Percentiles rank a stretch among this genome's conserved stretches.
Evolutionary conservation across 345 rosid genomes (phyloP).

Genomic region (Aethionema arabicum): DNA sequence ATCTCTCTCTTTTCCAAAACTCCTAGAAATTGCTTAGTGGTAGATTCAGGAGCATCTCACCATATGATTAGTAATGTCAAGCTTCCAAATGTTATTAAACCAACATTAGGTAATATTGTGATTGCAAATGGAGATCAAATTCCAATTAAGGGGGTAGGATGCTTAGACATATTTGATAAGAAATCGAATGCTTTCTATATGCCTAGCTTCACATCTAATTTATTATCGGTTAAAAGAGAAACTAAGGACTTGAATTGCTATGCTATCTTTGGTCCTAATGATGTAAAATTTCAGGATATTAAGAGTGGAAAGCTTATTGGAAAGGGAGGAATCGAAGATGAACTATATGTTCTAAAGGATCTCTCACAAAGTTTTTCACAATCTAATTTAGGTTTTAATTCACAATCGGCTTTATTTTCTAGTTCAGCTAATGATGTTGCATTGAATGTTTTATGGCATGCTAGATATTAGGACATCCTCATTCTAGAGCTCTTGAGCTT

Average conservation of each 20-base stretch:
- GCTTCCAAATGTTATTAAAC: no score
- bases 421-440: not conserved
- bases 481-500: no score
- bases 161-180: no score
- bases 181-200: not conserved
- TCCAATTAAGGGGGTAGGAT: no score
- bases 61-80: no score
- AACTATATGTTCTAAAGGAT: not conserved
- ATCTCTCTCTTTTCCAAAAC: no score
- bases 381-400: not conserved
- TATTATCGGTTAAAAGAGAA: not conserved
- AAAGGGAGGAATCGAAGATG: not conserved
- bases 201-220: not conserved
- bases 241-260: not conserved
- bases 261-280: not conserved
- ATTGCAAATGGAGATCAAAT: no score
- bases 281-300: slow-evolving; percentile 2
- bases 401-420: not conserved
- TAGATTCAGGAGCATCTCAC: no score
- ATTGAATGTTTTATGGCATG: not conserved
- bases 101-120: no score
- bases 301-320: not conserved
- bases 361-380: not conserved
- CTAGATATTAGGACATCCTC: not conserved
- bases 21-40: no score